These are phyloP conservation scores for Trichoderma afroharzianum DNA, from an alignment of 2,329 filamentous ascomycete species.

Conservation along the genomic window DNA sequence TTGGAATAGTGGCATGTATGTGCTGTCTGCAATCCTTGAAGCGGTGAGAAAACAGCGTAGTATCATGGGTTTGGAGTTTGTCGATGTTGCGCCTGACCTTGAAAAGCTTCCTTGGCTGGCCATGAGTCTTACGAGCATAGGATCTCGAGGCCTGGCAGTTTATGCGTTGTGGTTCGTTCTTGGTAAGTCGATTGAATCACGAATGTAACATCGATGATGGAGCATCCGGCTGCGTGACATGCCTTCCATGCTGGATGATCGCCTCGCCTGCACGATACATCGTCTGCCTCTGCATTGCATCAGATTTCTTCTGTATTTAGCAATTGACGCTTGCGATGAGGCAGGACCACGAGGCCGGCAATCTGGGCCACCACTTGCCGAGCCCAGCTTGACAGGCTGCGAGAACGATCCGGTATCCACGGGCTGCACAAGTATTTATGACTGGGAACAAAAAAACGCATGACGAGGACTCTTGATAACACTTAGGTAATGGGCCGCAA, in stretches of 20 bases:
- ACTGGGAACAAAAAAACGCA: neutral
- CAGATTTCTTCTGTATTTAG: neutral
- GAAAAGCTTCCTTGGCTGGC: neutral
- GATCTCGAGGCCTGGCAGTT: neutral
- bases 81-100: neutral
- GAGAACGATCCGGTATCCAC: neutral
- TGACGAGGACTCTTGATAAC: neutral
- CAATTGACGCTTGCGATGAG: neutral
- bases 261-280: constrained; percentile 6
- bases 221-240: neutral
- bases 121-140: neutral
- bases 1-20: constrained; percentile 13
- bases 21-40: neutral
- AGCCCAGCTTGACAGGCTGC: neutral
- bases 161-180: neutral
- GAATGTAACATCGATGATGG: constrained; percentile 3
- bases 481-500: constrained; percentile 1
- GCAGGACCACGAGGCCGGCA: neutral
- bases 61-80: neutral
- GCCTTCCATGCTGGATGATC: neutral
- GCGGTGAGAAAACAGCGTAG: constrained; percentile 6
- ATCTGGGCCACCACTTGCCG: neutral
- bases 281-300: constrained; percentile 2
- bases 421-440: neutral
- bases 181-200: neutral